Percentiles rank a stretch among this genome's conserved stretches.
phyloP scores from a whole-genome alignment of 495 filamentous ascomycete genomes.

The Aspergillus haitiensis region DNA sequence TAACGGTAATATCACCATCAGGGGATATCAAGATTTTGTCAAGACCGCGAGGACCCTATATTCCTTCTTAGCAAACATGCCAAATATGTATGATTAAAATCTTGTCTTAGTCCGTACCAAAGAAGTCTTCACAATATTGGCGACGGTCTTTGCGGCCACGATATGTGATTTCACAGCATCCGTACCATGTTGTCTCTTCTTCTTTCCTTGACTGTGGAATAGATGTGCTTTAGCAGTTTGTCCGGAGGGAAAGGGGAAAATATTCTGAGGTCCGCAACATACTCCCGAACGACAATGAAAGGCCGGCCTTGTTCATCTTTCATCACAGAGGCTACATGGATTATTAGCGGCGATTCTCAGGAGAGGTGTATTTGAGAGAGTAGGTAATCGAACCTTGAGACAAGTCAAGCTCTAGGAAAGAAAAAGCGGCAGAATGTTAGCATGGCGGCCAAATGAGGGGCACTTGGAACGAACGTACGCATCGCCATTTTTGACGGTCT shows the following conservation, averaged over 20 bases:
- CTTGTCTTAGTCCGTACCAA: constrained; percentile 48
- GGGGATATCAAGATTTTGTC: constrained; percentile 99
- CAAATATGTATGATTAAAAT: not conserved
- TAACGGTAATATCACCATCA: constrained; percentile 98
- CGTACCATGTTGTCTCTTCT: constrained; percentile 93
- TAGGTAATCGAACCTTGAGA: constrained; percentile 58
- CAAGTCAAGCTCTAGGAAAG: constrained; percentile 65
- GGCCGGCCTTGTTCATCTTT: constrained; percentile 95
- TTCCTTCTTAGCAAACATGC: constrained; percentile 24
- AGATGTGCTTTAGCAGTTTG: constrained; percentile 22
- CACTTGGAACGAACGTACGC: constrained; percentile 51
- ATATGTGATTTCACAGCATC: constrained; percentile 98
- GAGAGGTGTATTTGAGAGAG: not conserved
- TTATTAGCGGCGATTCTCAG: constrained; percentile 28
- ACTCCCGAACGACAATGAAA: constrained; percentile 99
- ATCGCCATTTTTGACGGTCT: constrained; percentile 60
- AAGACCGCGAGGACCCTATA: constrained; percentile 84
- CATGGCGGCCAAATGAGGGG: constrained; percentile 36
- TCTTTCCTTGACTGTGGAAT: constrained; percentile 81
- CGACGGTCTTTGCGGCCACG: constrained; percentile 90
- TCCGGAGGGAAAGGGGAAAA: constrained; percentile 14
- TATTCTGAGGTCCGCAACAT: constrained; percentile 43
- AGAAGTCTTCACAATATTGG: constrained; percentile 96
- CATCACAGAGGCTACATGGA: constrained; percentile 63
- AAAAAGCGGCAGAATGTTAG: constrained; percentile 29